These are phyloP conservation scores for Penicillium decumbens DNA, from an alignment of 2,329 filamentous ascomycete species.

Conservation along the genomic window DNA sequence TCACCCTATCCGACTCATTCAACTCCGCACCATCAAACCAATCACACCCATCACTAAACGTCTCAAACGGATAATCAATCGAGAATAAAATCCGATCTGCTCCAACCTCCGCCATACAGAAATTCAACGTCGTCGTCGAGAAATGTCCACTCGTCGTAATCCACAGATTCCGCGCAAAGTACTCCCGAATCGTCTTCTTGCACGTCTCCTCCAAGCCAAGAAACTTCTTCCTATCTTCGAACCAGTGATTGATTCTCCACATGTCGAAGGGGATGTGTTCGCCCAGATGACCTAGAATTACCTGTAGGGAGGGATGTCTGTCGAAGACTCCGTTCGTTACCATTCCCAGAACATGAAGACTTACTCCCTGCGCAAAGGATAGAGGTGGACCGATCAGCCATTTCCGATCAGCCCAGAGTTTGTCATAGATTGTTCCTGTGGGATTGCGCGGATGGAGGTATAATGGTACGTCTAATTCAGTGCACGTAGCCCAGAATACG, in stretches of 20 bases:
- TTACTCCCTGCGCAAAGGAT: constrained; percentile 56
- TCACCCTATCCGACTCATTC: constrained; percentile 34
- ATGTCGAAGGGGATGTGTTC: constrained; percentile 51
- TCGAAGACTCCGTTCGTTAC: constrained; percentile 51
- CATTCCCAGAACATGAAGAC: constrained; percentile 53
- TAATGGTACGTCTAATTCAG: constrained; percentile 59
- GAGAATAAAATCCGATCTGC: constrained; percentile 41
- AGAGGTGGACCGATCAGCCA: constrained; percentile 59
- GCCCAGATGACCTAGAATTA: constrained; percentile 48
- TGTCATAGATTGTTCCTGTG: constrained; percentile 53
- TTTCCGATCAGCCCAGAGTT: constrained; percentile 55
- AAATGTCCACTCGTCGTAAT: constrained; percentile 43
- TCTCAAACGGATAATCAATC: constrained; percentile 42
- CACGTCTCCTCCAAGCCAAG: constrained; percentile 37
- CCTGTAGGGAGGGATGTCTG: constrained; percentile 44
- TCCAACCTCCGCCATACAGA: constrained; percentile 39
- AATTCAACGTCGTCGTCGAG: constrained; percentile 38
- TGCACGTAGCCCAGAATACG: constrained; percentile 56
- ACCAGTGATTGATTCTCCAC: constrained; percentile 46
- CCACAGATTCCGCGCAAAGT: constrained; percentile 42
- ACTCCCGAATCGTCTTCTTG: constrained; percentile 45
- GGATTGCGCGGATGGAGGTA: constrained; percentile 61
- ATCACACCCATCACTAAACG: constrained; percentile 40
- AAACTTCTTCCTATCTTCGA: constrained; percentile 38
- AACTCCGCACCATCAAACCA: constrained; percentile 44